Percentiles rank a stretch among this genome's conserved stretches.
Conservation (phyloP, 257 asterid genomes). For the Haberlea rhodopensis region DNA sequence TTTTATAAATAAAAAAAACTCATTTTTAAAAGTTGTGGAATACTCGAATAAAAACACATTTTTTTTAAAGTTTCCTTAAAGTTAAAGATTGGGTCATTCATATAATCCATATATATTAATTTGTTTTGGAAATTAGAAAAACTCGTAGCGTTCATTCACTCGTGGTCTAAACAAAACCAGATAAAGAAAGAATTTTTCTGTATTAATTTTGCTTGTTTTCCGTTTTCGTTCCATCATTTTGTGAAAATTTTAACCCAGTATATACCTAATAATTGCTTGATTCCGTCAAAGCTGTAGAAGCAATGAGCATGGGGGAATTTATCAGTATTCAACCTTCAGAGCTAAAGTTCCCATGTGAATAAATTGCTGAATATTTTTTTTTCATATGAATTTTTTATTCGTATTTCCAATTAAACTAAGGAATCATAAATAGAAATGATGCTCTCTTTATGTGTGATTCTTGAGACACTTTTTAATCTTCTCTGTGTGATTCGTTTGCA, state of each 20-base stretch:
- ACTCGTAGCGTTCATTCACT: conserved; percentile 5
- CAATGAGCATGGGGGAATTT: conserved; percentile 66
- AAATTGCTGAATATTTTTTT: background rate
- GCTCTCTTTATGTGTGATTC: conserved; percentile 19
- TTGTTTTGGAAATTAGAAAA: background rate
- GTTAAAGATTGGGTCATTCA: background rate
- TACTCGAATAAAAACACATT: too few relatives aligned
- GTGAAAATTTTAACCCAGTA: background rate
- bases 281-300: conserved; percentile 16
- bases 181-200: background rate
- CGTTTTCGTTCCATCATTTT: conserved; percentile 10
- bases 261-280: conserved; percentile 10
- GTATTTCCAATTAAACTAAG: conserved; percentile 16
- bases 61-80: too few relatives aligned
- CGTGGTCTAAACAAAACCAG: conserved; percentile 17
- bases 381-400: conserved; percentile 1
- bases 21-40: too few relatives aligned
- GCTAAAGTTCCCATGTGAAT: conserved; percentile 73
- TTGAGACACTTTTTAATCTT: conserved; percentile 3
- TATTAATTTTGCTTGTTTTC: conserved; percentile 9
- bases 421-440: conserved; percentile 13
- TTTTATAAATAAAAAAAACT: too few relatives aligned
- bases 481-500: conserved; percentile 7
- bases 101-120: background rate
- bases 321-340: conserved; percentile 75